These are phyloP conservation scores for Aspergillus melleus DNA, from an alignment of 2,329 filamentous ascomycete genomes.

Conservation along the genomic window DNA sequence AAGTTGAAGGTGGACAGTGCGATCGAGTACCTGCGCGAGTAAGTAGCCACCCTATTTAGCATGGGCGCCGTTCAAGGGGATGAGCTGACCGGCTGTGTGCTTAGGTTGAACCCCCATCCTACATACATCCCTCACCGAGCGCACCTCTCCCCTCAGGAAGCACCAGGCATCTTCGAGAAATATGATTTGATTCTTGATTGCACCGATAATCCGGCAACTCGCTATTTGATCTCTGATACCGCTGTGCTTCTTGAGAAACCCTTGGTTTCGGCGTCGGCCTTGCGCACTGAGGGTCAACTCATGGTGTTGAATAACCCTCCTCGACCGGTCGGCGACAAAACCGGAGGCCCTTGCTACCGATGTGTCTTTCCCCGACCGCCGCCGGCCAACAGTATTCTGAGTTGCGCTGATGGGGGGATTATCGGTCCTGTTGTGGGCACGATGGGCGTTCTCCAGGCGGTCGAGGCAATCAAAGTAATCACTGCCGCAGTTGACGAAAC, in stretches of 20 bases:
- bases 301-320: slow-evolving; percentile 84
- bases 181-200: slow-evolving; percentile 93
- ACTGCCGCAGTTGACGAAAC: slow-evolving; percentile 37
- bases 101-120: slow-evolving; percentile 71
- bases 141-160: slow-evolving; percentile 69
- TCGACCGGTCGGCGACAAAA: slow-evolving; percentile 54
- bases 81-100: slow-evolving; percentile 11
- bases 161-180: slow-evolving; percentile 61
- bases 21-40: slow-evolving; percentile 59
- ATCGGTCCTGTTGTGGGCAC: slow-evolving; percentile 87
- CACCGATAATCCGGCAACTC: slow-evolving; percentile 87
- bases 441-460: slow-evolving; percentile 89
- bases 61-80: background rate
- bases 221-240: slow-evolving; percentile 89
- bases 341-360: slow-evolving; percentile 83
- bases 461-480: slow-evolving; percentile 86
- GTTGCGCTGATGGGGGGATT: slow-evolving; percentile 90
- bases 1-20: slow-evolving; percentile 80
- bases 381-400: slow-evolving; percentile 76
- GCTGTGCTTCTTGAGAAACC: slow-evolving; percentile 78
- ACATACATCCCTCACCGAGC: slow-evolving; percentile 62
- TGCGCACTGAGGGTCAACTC: slow-evolving; percentile 86
- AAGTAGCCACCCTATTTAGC: slow-evolving; percentile 19
- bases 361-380: slow-evolving; percentile 90
- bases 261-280: slow-evolving; percentile 83